A percentile compares a stretch with the other conserved stretches of the same genome.
Evolutionary conservation across 352 stramenopile genomes (phyloP).

Genomic region (Pythium grandisporangium): DNA sequence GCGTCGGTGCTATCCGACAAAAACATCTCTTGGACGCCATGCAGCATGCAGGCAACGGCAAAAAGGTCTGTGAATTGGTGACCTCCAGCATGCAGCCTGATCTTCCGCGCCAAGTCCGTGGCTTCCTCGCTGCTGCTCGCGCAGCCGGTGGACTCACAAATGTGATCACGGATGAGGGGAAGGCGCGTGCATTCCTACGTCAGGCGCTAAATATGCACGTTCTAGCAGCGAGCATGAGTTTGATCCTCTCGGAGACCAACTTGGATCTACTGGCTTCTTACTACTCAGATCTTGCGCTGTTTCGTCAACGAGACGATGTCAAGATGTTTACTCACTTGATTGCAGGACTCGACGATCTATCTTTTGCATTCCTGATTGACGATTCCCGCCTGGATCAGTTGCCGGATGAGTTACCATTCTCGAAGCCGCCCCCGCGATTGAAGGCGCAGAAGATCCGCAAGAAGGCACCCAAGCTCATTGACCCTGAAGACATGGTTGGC

Average conservation of each 20-base stretch:
- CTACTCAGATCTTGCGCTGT: conserved; percentile 71
- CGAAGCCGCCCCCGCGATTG: conserved; percentile 36
- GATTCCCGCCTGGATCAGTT: conserved; percentile 51
- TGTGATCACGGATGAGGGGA: conserved; percentile 65
- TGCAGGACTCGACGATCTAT: conserved; percentile 45
- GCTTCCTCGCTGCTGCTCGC: conserved; percentile 53
- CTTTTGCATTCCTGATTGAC: conserved; percentile 78
- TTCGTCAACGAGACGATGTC: conserved; percentile 69
- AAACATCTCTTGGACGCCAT: conserved; percentile 60
- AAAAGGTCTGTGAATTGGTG: conserved; percentile 49
- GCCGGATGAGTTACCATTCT: conserved; percentile 69
- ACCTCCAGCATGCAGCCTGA: conserved; percentile 66
- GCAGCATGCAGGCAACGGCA: conserved; percentile 23
- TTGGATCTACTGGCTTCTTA: conserved; percentile 69
- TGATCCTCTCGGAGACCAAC: conserved; percentile 68
- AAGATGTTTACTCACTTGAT: conserved; percentile 70
- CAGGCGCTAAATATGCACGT: conserved; percentile 82
- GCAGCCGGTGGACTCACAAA: conserved; percentile 47
- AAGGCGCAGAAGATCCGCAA: conserved; percentile 39
- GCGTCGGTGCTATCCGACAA: conserved; percentile 61
- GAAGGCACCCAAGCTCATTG: conserved; percentile 60
- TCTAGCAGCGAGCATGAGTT: conserved; percentile 51
- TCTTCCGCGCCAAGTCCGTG: conserved; percentile 54
- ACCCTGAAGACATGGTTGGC: conserved; percentile 76
- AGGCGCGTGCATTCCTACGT: conserved; percentile 63